A percentile compares a stretch with the other conserved stretches of the same genome.
Conservation (phyloP, 2,329 filamentous ascomycete species). For the Orbilia quercus region DNA sequence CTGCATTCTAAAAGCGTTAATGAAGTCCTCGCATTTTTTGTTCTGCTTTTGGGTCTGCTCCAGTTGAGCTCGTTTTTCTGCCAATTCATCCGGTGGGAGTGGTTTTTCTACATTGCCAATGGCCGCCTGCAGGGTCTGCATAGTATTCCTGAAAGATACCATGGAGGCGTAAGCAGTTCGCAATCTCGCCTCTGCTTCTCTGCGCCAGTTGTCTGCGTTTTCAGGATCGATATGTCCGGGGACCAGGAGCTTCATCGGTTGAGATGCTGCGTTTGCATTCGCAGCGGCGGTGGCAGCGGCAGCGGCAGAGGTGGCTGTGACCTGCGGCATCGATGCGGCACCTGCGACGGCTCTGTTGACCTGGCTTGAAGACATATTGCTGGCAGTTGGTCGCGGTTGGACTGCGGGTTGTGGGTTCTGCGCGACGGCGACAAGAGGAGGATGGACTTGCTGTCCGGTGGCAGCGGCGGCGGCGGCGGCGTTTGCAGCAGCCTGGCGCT, state of each 20-base stretch:
- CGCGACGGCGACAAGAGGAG: conserved; percentile 4
- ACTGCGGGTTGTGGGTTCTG: conserved; percentile 16
- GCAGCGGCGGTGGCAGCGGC: not conserved
- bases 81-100: conserved; percentile 32
- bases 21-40: conserved; percentile 55
- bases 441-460: conserved; percentile 15
- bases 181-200: conserved; percentile 48
- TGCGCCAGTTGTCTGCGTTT: conserved; percentile 53
- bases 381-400: conserved; percentile 24
- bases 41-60: conserved; percentile 52
- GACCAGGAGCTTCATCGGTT: conserved; percentile 53
- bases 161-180: conserved; percentile 55
- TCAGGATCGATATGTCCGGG: conserved; percentile 52
- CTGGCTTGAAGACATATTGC: not conserved
- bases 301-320: not conserved
- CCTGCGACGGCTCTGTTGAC: conserved; percentile 10
- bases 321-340: conserved; percentile 8
- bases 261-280: conserved; percentile 17
- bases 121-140: conserved; percentile 39
- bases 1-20: conserved; percentile 52
- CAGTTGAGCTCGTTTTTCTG: conserved; percentile 35
- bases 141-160: conserved; percentile 37
- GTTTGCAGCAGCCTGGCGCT: conserved; percentile 34
- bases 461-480: conserved; percentile 14
- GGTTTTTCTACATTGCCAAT: conserved; percentile 46